A percentile compares a stretch with the other conserved stretches of the same genome.
Conservation (phyloP, 176 grass and related monocot species). For the Pharus latifolius region DNA sequence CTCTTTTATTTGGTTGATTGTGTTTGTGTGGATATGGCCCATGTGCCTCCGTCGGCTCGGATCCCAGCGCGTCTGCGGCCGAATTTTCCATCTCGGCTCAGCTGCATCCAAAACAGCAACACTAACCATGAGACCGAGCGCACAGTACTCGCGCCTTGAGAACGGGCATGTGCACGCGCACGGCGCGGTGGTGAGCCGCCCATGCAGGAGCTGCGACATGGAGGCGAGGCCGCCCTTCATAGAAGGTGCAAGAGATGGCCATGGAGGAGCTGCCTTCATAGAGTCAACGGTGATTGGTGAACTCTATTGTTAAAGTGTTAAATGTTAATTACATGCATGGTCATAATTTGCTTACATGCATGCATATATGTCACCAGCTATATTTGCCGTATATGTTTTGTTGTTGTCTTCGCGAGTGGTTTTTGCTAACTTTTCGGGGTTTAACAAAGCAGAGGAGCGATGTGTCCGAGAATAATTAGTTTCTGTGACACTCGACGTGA, state of each 20-base stretch:
- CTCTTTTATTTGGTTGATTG: no score
- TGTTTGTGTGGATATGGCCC: no score
- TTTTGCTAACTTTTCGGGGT: background rate
- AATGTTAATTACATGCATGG: background rate
- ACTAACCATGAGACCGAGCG: background rate
- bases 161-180: background rate
- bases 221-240: slow-evolving; percentile 49
- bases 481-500: slow-evolving; percentile 7
- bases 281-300: no score
- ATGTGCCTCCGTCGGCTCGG: background rate
- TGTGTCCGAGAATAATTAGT: slow-evolving; percentile 8
- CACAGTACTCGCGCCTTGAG: background rate
- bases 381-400: background rate
- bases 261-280: slow-evolving; percentile 59
- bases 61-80: background rate
- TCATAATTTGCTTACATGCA: slow-evolving; percentile 11
- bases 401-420: background rate
- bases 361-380: background rate
- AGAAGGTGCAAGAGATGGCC: slow-evolving; percentile 65
- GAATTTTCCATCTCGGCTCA: slow-evolving; percentile 22
- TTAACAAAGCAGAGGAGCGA: background rate
- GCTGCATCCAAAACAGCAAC: no score
- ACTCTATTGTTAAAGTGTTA: no score
- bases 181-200: slow-evolving; percentile 21
- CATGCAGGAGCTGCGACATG: slow-evolving; percentile 55